phyloP scores from a whole-genome alignment of 2,329 filamentous ascomycete species.

The Fusarium circinatum region DNA sequence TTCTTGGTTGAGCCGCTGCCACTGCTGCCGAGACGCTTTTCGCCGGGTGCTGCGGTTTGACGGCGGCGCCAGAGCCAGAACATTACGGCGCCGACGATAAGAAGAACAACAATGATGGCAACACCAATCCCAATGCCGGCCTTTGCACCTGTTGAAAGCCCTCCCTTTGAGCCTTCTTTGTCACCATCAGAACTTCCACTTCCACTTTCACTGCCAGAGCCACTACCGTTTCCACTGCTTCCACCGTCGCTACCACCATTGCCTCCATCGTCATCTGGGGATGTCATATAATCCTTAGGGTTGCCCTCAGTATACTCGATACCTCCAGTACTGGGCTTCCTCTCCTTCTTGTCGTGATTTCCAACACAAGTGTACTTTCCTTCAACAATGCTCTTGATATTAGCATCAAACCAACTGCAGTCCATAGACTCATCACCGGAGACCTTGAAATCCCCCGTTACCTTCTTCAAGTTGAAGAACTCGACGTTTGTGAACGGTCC shows the following conservation, averaged over 20 bases:
- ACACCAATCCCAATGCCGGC: conserved; percentile 40
- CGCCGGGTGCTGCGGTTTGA: background rate
- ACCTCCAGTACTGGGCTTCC: conserved; percentile 42
- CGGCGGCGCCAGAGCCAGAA: conserved; percentile 39
- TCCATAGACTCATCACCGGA: conserved; percentile 42
- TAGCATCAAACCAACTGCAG: conserved; percentile 46
- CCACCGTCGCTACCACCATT: background rate
- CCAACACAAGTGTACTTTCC: conserved; percentile 42
- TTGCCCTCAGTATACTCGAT: conserved; percentile 43
- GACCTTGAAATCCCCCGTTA: conserved; percentile 44
- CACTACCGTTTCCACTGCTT: background rate
- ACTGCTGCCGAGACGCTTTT: conserved; percentile 33
- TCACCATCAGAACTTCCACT: background rate
- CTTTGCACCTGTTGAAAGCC: conserved; percentile 40
- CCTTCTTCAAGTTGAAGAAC: conserved; percentile 41
- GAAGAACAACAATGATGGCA: conserved; percentile 7
- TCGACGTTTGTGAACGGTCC: conserved; percentile 43
- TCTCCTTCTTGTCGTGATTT: conserved; percentile 40
- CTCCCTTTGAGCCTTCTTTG: conserved; percentile 13
- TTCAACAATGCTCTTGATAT: conserved; percentile 40
- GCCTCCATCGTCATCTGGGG: conserved; percentile 8
- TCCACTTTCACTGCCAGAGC: background rate
- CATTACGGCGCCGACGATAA: conserved; percentile 16
- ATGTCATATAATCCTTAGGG: conserved; percentile 40
- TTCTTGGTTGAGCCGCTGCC: conserved; percentile 28